Evolutionary conservation across 2,329 filamentous ascomycete genomes (phyloP), one percentile per base, ranked within the genome.

Genomic region (Nemania sp.): DNA sequence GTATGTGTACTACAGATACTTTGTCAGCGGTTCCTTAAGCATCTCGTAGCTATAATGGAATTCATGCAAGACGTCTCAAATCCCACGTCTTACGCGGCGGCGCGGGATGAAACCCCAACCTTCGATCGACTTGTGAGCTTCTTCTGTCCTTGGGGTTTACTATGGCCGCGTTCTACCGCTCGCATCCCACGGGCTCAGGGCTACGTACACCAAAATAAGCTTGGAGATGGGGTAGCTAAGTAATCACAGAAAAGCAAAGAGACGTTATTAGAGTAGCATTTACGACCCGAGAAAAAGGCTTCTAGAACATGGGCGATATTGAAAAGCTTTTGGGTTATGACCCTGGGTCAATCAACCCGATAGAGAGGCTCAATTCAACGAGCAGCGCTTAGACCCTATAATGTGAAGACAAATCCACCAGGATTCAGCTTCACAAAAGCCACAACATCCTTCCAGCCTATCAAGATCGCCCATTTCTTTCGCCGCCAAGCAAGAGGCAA

Each of bases 281-380:
- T 34, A n/a, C 17, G 40, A 48, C 50, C 34, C 34, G 20, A 48
- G 29, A 21, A 21, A 54, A 62, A 62, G 45, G 55, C 59, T 62
- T 62, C 59, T 55, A 62, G 59, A 62, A 62, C 56, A 2, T 35
- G 17, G 42, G 17, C 55, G n/a, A 62, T 21, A 35, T 39, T 46
- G 35, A 42, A 32, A n/a, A 25, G 20, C 12, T 13, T 42, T 42
- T 21, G 29, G 20, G 37, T n/a, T 47, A 37, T 39, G 13, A 29
- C 25, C 25, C 25, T 45, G 37, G 47, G 39, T 54, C 59, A 58
- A 62, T 62, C 54, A 51, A 40, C 47, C 59, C 55, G 34, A 62
- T 62, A 52, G 42, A 58, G 59, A 62, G 55, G 59, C 59, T 62
- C 55, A 62, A 62, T 46, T 47, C 43, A 21, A 13, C 15, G 20